Evolutionary conservation across 2,329 filamentous ascomycete genomes (phyloP).

Genomic region (Phialophora verrucosa): DNA sequence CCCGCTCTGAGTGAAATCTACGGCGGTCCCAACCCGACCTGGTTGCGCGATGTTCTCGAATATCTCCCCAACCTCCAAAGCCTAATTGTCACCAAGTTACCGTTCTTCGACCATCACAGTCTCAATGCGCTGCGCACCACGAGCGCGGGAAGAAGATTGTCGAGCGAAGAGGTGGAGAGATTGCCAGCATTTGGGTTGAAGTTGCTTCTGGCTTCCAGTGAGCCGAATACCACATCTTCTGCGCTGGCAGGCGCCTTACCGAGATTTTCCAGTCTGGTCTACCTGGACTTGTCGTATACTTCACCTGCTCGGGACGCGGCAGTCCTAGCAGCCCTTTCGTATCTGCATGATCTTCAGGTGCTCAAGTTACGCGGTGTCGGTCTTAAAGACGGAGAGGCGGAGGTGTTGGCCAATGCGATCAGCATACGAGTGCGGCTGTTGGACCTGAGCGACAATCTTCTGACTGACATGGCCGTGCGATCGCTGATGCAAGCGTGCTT

Average conservation of each 20-base stretch:
- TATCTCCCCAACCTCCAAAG: conserved; percentile 64
- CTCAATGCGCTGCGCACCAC: conserved; percentile 56
- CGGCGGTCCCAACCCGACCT: conserved; percentile 63
- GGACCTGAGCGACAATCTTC: conserved; percentile 62
- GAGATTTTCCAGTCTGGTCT: conserved; percentile 61
- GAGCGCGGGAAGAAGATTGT: conserved; percentile 24
- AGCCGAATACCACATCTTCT: conserved; percentile 63
- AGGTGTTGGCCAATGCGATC: conserved; percentile 59
- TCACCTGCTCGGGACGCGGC: conserved; percentile 54
- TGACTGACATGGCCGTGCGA: conserved; percentile 62
- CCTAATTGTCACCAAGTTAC: conserved; percentile 62
- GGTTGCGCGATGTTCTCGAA: conserved; percentile 65
- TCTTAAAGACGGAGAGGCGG: conserved; percentile 59
- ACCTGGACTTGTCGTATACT: conserved; percentile 64
- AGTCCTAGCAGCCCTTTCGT: conserved; percentile 56
- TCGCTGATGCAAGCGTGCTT: conserved; percentile 61
- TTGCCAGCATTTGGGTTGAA: conserved; percentile 55
- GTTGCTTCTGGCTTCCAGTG: conserved; percentile 62
- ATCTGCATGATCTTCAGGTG: conserved; percentile 59
- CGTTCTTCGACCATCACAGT: conserved; percentile 67
- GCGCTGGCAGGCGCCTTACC: conserved; percentile 59
- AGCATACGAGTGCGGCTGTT: conserved; percentile 60
- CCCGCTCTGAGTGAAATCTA: conserved; percentile 67
- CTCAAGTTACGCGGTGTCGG: conserved; percentile 62
- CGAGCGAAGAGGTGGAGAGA: conserved; percentile 27